Evolutionary conservation across 2,329 filamentous ascomycete species (phyloP), one percentile per base, ranked within the genome.

Genomic region (Aspergillus sp.): DNA sequence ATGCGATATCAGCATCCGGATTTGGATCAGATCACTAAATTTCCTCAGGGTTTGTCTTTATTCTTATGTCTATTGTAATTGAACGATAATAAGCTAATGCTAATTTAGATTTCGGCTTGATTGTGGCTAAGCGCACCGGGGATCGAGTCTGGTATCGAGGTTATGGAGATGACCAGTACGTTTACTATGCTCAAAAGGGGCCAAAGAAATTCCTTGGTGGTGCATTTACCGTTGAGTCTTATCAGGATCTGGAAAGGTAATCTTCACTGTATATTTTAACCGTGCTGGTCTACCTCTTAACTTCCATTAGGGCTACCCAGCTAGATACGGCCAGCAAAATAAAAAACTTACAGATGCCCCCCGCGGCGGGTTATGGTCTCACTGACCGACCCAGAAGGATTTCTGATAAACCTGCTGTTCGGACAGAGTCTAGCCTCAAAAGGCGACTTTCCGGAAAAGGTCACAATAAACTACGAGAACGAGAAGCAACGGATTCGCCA

Each of bases 151-250:
- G 78, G 67, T 82, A 75, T 61, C 74, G 78, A 36, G 81, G 81
- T 12, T 83, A 82, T 56, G 79, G 81, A 9, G 65, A 64, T 5
- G 79, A 83, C 53, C 78, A 79, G 8, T 82, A 79, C 58, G 67
- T 81, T 2, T 71, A 82, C 40, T 80, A 77, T 52, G 73, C 78
- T 75, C 76, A 55, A 68, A 77, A 42, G 69, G 72, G 48, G 66
- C 68, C 1, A 57, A 63, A 42, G 63, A 71, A 57, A 47, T 85
- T 83, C 56, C 71, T 74, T 4, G 81, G 81, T 2, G 72, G 74
- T 0, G 77, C 72, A 1, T 83, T 80, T 51, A 75, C 74, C 33
- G 81, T 83, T 4, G 75, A 77, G 51, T 73, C 70, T 4, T 68
- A 74, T 54, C 73, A 73, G 2, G 79, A 83, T 49, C 70, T 84